A percentile compares a stretch with the other conserved stretches of the same genome.
These are phyloP conservation scores for Aspergillus tamarii DNA, from an alignment of 2,329 filamentous ascomycete genomes.

Conservation along the genomic window DNA sequence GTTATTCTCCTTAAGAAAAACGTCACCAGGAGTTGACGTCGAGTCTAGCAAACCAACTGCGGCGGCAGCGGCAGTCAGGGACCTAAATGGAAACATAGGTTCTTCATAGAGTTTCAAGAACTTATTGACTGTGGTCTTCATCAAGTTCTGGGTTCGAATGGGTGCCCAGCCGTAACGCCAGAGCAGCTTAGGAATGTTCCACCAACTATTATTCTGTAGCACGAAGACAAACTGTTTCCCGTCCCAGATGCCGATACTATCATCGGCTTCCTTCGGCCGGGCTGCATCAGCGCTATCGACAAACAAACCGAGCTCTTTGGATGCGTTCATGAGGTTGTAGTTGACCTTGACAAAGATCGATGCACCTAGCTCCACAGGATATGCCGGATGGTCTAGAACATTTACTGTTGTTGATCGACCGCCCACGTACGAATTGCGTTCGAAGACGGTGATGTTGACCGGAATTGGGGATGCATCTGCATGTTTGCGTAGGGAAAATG, in stretches of 20 bases:
- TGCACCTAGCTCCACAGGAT: constrained; percentile 83
- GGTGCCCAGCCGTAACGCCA: constrained; percentile 86
- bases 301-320: constrained; percentile 69
- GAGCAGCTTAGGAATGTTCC: constrained; percentile 75
- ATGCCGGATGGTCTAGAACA: constrained; percentile 66
- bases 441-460: constrained; percentile 85
- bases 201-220: constrained; percentile 69
- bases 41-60: constrained; percentile 68
- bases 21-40: constrained; percentile 72
- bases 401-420: constrained; percentile 86
- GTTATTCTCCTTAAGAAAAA: constrained; percentile 70
- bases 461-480: constrained; percentile 62
- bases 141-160: constrained; percentile 70
- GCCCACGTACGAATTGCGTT: constrained; percentile 75
- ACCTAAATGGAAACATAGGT: constrained; percentile 82
- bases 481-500: constrained; percentile 78
- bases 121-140: constrained; percentile 69
- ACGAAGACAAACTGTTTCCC: constrained; percentile 73
- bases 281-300: constrained; percentile 53
- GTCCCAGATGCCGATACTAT: constrained; percentile 80
- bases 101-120: constrained; percentile 81
- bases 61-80: constrained; percentile 68
- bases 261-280: constrained; percentile 49
- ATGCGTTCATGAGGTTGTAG: constrained; percentile 76
- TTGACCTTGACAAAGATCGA: constrained; percentile 91